phyloP scores from a whole-genome alignment of 345 rosid genomes.

The Jatropha curcas region DNA sequence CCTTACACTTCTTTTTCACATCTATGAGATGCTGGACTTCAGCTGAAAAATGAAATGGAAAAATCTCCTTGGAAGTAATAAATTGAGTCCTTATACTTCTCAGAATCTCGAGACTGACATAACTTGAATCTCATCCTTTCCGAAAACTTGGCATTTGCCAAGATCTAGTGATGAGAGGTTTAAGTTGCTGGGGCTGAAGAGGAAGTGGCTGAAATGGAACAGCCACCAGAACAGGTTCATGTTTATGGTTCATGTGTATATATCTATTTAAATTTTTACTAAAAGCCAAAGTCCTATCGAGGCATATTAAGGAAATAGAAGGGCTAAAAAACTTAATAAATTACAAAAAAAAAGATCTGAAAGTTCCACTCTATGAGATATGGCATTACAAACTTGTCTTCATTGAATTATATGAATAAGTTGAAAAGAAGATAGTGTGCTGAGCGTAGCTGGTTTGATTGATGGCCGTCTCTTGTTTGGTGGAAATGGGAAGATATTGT shows the following conservation, averaged over 20 bases:
- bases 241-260: not conserved
- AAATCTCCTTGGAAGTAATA: not conserved
- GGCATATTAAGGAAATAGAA: not conserved
- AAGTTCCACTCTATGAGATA: no score
- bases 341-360: no score
- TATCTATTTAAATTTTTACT: not conserved
- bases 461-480: no score
- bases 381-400: no score
- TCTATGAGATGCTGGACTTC: not conserved
- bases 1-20: not conserved
- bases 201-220: not conserved
- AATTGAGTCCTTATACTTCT: not conserved
- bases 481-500: no score
- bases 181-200: not conserved
- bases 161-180: not conserved
- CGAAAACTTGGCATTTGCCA: not conserved
- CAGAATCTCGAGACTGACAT: not conserved
- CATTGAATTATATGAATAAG: no score
- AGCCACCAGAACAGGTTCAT: not conserved
- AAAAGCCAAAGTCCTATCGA: not conserved
- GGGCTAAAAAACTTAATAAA: no score
- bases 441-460: no score
- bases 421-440: no score
- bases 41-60: not conserved
- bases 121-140: not conserved